phyloP scores from a whole-genome alignment of 495 filamentous ascomycete species.

The Viridothelium virens region DNA sequence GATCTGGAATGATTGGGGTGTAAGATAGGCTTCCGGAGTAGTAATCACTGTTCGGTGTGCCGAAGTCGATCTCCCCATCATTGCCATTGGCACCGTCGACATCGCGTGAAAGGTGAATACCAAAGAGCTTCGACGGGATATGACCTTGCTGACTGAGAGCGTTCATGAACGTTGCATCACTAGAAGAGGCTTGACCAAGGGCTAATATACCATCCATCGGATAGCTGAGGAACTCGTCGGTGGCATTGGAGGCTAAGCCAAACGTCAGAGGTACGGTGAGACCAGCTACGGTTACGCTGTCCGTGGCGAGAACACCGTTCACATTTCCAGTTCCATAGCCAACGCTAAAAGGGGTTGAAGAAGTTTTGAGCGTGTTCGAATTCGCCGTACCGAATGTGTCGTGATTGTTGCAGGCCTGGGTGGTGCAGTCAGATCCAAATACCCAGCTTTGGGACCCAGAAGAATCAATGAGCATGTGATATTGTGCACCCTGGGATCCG shows the following conservation, averaged over 20 bases:
- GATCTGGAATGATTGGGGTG: slow-evolving; percentile 38
- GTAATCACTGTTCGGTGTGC: slow-evolving; percentile 54
- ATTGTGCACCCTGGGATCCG: slow-evolving; percentile 53
- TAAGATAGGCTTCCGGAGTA: slow-evolving; percentile 62
- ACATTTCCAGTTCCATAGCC: slow-evolving; percentile 67
- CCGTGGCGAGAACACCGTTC: slow-evolving; percentile 52
- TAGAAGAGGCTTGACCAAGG: slow-evolving; percentile 49
- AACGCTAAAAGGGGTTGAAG: slow-evolving; percentile 48
- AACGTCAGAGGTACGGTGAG: slow-evolving; percentile 55
- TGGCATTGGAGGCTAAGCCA: slow-evolving; percentile 59
- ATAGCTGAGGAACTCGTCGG: slow-evolving; percentile 61
- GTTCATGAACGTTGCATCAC: slow-evolving; percentile 55
- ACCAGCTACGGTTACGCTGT: slow-evolving; percentile 57
- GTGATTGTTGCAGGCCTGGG: slow-evolving; percentile 54
- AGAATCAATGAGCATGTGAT: slow-evolving; percentile 73
- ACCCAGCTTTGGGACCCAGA: slow-evolving; percentile 75
- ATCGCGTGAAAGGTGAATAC: slow-evolving; percentile 56
- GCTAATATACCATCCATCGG: slow-evolving; percentile 85
- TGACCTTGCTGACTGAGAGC: slow-evolving; percentile 48
- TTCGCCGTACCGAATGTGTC: slow-evolving; percentile 54
- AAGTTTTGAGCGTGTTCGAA: slow-evolving; percentile 49
- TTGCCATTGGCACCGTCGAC: slow-evolving; percentile 48
- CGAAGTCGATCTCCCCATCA: slow-evolving; percentile 71
- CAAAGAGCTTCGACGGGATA: slow-evolving; percentile 58
- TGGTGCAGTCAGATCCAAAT: slow-evolving; percentile 57